These are phyloP conservation scores for Neoboletus brunneissimus DNA, from an alignment of 768 basidiomycete genomes.

Conservation along the genomic window DNA sequence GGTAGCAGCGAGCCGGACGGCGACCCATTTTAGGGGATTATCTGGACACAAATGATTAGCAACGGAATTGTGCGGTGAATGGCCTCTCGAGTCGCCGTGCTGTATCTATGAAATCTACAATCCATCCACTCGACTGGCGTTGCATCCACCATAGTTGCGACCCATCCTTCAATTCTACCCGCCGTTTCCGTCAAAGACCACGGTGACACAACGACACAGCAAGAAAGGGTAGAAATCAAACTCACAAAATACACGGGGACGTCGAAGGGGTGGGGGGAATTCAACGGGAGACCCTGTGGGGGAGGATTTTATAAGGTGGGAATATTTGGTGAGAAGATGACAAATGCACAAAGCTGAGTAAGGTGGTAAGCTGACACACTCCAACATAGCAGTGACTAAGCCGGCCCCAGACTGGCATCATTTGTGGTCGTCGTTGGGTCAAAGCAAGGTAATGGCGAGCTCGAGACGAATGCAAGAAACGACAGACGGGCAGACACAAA, in stretches of 20 bases:
- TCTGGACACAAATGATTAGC: slow-evolving; percentile 14
- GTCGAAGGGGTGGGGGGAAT: slow-evolving; percentile 2
- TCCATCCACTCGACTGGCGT: slow-evolving; percentile 10
- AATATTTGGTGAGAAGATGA: slow-evolving; percentile 12
- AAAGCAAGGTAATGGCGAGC: no score
- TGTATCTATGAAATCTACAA: neutral
- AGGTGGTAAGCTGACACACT: neutral
- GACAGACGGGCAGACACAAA: no score
- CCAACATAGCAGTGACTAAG: neutral
- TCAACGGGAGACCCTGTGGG: neutral
- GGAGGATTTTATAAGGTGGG: slow-evolving; percentile 21
- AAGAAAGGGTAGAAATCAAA: neutral
- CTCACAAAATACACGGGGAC: slow-evolving; percentile 24
- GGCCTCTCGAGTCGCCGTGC: neutral
- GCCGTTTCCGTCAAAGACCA: neutral
- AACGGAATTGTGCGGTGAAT: neutral
- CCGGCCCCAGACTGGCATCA: neutral
- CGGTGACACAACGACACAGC: neutral
- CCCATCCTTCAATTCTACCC: neutral
- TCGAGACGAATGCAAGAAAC: no score
- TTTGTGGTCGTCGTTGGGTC: no score
- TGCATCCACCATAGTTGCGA: slow-evolving; percentile 16
- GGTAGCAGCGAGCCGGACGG: slow-evolving; percentile 96
- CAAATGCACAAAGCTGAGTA: slow-evolving; percentile 23
- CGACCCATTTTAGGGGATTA: slow-evolving; percentile 69